phyloP scores from a whole-genome alignment of 2,329 filamentous ascomycete genomes.

The Clarireedia paspali region DNA sequence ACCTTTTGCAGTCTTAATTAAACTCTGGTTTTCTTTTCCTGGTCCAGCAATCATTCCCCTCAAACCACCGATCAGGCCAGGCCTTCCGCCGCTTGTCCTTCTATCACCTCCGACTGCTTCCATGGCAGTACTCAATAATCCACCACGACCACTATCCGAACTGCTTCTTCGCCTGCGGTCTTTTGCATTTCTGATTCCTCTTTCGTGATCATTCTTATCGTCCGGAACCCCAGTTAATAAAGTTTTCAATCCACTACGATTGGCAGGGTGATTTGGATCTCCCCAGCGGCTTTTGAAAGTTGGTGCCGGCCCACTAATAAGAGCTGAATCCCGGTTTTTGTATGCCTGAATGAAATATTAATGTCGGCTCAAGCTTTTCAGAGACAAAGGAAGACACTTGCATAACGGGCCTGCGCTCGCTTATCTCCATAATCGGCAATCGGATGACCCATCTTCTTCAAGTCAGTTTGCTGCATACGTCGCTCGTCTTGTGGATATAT shows the following conservation, averaged over 20 bases:
- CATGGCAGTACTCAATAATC: not conserved
- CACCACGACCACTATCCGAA: not conserved
- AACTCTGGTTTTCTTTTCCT: constrained; percentile 1
- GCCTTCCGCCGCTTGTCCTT: not conserved
- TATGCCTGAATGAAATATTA: not conserved
- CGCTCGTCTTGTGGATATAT: not conserved
- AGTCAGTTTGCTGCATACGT: constrained; percentile 14
- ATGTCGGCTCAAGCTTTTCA: not conserved
- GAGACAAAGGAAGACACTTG: not conserved
- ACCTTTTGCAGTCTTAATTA: not conserved
- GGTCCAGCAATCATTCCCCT: constrained; percentile 3
- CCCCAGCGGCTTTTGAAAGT: not conserved
- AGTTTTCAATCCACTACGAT: not conserved
- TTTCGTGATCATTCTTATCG: not conserved
- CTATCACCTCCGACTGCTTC: not conserved
- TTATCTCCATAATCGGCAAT: constrained; percentile 13
- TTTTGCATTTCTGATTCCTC: not conserved
- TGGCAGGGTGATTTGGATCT: not conserved
- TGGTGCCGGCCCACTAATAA: not conserved
- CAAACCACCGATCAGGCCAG: not conserved
- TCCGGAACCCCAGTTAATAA: constrained; percentile 1
- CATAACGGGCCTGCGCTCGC: constrained; percentile 9
- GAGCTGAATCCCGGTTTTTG: not conserved
- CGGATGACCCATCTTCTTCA: constrained; percentile 31
- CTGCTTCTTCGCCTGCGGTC: not conserved